phyloP scores from a whole-genome alignment of 768 basidiomycete species.

The Polyporus arcularius region DNA sequence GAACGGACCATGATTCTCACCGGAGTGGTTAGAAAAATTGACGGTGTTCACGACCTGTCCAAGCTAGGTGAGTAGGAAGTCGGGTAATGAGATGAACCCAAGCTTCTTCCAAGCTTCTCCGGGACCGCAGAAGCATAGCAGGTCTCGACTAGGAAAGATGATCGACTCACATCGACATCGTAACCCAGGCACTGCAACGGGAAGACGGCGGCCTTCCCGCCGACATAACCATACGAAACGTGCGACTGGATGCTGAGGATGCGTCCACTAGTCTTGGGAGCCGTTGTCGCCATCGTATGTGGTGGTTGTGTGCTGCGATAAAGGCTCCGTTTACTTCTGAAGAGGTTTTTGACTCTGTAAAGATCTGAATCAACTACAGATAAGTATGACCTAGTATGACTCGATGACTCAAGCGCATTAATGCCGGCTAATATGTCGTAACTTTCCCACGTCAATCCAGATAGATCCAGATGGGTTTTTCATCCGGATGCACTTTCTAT shows the following conservation, averaged over 20 bases:
- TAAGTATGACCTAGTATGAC: too few relatives aligned
- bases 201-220: conserved; percentile 78
- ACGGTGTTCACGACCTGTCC: conserved; percentile 84
- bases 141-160: not conserved
- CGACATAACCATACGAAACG: conserved; percentile 92
- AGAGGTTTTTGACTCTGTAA: too few relatives aligned
- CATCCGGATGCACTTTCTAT: too few relatives aligned
- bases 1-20: conserved; percentile 51
- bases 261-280: conserved; percentile 38
- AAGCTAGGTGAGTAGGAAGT: not conserved
- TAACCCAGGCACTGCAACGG: conserved; percentile 86
- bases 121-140: conserved; percentile 13
- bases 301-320: conserved; percentile 12
- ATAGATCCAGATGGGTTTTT: too few relatives aligned
- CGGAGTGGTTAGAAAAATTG: conserved; percentile 93
- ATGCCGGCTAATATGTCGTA: too few relatives aligned
- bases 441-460: too few relatives aligned
- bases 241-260: conserved; percentile 93
- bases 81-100: not conserved
- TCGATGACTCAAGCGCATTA: too few relatives aligned
- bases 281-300: conserved; percentile 13
- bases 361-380: too few relatives aligned
- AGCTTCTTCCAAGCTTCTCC: not conserved
- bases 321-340: too few relatives aligned
- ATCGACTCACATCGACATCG: conserved; percentile 83